Evolutionary conservation across 371 early-diverging fungal species (phyloP), one percentile per base, ranked within the genome.

Genomic region (Mucor plumbeus): DNA sequence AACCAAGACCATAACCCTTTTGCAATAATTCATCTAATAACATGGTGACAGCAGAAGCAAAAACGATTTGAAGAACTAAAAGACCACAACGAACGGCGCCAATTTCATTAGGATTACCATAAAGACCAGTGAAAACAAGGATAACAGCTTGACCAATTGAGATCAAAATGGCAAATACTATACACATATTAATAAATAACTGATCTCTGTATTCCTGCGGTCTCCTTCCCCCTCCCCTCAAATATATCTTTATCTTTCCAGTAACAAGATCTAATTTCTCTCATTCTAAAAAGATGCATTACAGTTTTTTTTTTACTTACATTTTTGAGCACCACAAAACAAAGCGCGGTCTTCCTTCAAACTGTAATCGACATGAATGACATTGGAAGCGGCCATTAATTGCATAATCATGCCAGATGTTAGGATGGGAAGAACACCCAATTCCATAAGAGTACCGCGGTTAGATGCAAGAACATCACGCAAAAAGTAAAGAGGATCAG

Each of bases 1-100:
- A 99, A 35, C 99, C 99, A 63, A 99, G 87, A 72, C 99, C 99
- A 75, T 99, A 99, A n/a, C 99, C 99, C 88, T 99, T 99, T 85
- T 99, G 99, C 67, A 99, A 89, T 70, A 99, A 90, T 88, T 99
- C 99, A 82, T 99, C 99, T 70, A 99, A 87, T 17, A 99, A 85
- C 82, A 99, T 95, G 67, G 97, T 96, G 68, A 99, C 95, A 43
- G 98, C 77, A 59, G 99, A 99, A 47, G 99, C 97, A 72, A 99
- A 89, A 65, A 97, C 93, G 60, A 99, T 85, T 88, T 99, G 99
- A 61, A 98, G 85, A 48, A 99, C 87, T 67, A 99, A 88, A 56
- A 99, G 81, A 69, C 94, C 78, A 74, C 97, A 95, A 68, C 97
- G 94, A 73, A 95, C 93, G 41, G 94, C 88, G 39, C 99, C 99